These are phyloP conservation scores for Talaromyces sp. DNA, from an alignment of 2,329 filamentous ascomycete genomes.

Conservation along the genomic window DNA sequence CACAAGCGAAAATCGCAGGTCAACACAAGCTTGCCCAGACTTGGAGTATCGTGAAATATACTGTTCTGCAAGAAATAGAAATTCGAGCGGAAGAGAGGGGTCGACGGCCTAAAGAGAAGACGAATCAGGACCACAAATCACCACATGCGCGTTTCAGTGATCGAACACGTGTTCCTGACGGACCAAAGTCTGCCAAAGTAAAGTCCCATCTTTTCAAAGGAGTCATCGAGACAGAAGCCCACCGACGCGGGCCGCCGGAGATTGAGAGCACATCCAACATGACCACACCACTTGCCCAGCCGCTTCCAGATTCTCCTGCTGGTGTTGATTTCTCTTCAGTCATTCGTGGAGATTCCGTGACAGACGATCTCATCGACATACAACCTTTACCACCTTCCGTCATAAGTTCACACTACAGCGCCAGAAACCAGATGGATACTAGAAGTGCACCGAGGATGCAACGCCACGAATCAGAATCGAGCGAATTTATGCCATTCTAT, in stretches of 20 bases:
- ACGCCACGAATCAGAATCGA: constrained; percentile 26
- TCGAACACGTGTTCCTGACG: constrained; percentile 28
- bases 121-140: constrained; percentile 27
- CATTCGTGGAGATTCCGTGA: constrained; percentile 26
- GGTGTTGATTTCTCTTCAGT: constrained; percentile 30
- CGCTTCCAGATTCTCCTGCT: constrained; percentile 40
- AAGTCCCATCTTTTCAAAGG: constrained; percentile 45
- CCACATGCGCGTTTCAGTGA: constrained; percentile 30
- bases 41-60: constrained; percentile 56
- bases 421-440: constrained; percentile 25
- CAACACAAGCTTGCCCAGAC: constrained; percentile 55
- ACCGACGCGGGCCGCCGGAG: constrained; percentile 33
- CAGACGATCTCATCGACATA: constrained; percentile 37
- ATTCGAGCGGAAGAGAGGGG: constrained; percentile 36
- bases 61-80: constrained; percentile 50
- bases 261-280: constrained; percentile 54
- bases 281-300: constrained; percentile 54
- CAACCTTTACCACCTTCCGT: constrained; percentile 44
- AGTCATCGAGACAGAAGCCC: constrained; percentile 37
- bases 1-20: constrained; percentile 50
- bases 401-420: constrained; percentile 35
- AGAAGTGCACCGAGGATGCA: constrained; percentile 21
- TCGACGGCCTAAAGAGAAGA: constrained; percentile 22
- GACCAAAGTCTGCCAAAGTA: constrained; percentile 36
- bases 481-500: constrained; percentile 23